phyloP scores from a whole-genome alignment of 2,329 filamentous ascomycete genomes.

The Alternaria ventricosa region DNA sequence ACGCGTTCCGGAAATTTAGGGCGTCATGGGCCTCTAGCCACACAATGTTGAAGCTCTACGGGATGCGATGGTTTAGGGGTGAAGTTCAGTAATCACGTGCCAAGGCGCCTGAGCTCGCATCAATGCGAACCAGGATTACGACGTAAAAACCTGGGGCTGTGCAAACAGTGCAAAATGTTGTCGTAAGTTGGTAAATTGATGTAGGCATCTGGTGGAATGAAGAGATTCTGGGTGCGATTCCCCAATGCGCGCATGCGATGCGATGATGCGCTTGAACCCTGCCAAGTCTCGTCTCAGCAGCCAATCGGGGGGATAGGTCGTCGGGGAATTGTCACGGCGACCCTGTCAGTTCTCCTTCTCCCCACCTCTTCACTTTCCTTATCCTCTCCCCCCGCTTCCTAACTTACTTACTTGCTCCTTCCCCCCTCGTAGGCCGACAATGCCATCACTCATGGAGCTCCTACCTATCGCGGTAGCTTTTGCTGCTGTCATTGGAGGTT shows the following conservation, averaged over 20 bases:
- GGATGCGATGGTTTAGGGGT: background rate
- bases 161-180: background rate
- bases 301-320: conserved; percentile 26
- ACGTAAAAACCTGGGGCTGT: background rate
- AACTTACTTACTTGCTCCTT: background rate
- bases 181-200: background rate
- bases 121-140: background rate
- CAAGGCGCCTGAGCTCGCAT: background rate
- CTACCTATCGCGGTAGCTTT: conserved; percentile 72
- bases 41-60: background rate
- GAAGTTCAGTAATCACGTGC: background rate
- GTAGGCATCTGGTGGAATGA: background rate
- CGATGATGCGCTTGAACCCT: conserved; percentile 15
- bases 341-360: conserved; percentile 7
- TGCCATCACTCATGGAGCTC: conserved; percentile 77
- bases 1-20: background rate
- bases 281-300: conserved; percentile 23
- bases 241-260: background rate
- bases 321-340: conserved; percentile 24
- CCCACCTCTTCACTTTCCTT: conserved; percentile 1
- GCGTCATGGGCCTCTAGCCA: background rate
- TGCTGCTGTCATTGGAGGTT: conserved; percentile 69
- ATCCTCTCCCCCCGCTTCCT: background rate
- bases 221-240: background rate
- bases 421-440: conserved; percentile 50